Conservation (phyloP, 1,139 yeast species). For the Nakaseomyces glabratus region DNA sequence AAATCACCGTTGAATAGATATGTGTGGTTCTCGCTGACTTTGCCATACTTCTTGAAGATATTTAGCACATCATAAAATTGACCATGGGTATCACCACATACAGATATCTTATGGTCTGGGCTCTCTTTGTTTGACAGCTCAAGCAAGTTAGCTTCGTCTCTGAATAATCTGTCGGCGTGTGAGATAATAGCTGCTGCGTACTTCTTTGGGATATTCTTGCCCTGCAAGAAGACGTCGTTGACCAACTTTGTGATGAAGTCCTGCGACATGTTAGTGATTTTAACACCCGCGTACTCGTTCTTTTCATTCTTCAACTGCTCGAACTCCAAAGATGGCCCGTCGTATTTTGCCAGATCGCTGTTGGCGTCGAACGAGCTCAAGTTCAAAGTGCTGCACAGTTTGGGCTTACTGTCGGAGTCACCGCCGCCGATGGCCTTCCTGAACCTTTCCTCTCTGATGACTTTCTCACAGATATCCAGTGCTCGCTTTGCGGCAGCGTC, state of each 20-base stretch:
- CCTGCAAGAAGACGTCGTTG: slow-evolving; percentile 52
- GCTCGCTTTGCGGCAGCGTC: slow-evolving; percentile 64
- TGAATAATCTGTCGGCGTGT: slow-evolving; percentile 58
- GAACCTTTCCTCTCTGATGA: slow-evolving; percentile 69
- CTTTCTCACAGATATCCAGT: slow-evolving; percentile 53
- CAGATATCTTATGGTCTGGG: slow-evolving; percentile 44
- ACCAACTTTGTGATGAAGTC: slow-evolving; percentile 60
- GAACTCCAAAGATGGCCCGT: slow-evolving; percentile 53
- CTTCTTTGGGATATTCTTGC: slow-evolving; percentile 65
- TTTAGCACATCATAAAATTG: slow-evolving; percentile 85
- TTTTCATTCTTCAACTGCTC: slow-evolving; percentile 29
- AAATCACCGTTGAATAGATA: slow-evolving; percentile 94
- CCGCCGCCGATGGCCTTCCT: slow-evolving; percentile 80
- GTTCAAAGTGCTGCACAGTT: slow-evolving; percentile 38
- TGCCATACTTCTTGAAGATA: slow-evolving; percentile 65
- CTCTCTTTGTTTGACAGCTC: slow-evolving; percentile 44
- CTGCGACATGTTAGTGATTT: slow-evolving; percentile 32
- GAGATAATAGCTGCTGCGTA: slow-evolving; percentile 79
- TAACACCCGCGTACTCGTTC: slow-evolving; percentile 26
- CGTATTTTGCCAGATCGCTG: slow-evolving; percentile 39
- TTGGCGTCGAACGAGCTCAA: slow-evolving; percentile 40
- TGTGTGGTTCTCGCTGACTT: slow-evolving; percentile 51
- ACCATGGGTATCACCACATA: slow-evolving; percentile 98
- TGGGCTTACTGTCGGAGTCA: slow-evolving; percentile 35
- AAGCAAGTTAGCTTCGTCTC: slow-evolving; percentile 62